Evolutionary conservation across 2,329 filamentous ascomycete genomes (phyloP), one percentile per base, ranked within the genome.

Genomic region (Dryadomyces quercivorus): DNA sequence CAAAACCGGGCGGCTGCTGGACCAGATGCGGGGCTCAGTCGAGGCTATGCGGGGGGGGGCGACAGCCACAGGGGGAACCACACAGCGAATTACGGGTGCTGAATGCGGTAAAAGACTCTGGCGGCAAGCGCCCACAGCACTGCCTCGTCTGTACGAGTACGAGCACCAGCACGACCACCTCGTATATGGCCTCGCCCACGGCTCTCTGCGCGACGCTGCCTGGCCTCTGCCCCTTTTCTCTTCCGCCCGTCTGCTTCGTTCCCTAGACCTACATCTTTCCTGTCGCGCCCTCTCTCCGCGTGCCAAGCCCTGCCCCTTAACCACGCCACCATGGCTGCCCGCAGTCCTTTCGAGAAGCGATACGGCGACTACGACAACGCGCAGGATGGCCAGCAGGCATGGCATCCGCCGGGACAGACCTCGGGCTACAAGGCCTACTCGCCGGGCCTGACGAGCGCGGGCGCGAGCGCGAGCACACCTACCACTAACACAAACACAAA

Each of bases 381-480:
- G 1, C 50, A 51, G 26, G 46, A 49, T 20, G 51, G 52, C 16
- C 47, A 22, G 36, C 20, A 48, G 16, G 26, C 4, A 5, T 31
- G 26, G 26, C 26, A 31, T 31, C 26, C 26, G 26, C 26, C 26
- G 26, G 26, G 26, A 8, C 4, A 8, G 26, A n/a, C n/a, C n/a
- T 31, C 26, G 26, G 26, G 26, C 26, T 31, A 31, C 26, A 31
- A 31, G 26, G 26, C 26, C 4, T 31, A 31, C 26, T 31, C 26
- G 26, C 26, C 26, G 4, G 26, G 26, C 26, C 4, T 31, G 4
- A 31, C 4, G 48, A 6, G 51, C 53, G 38, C 55, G 20, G 3
- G 65, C n/a, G 61, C 65, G 57, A 66, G 70, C 57, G 62, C 68
- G 58, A 66, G 62, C 54, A 65, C 72, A n/a, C n/a, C n/a, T n/a